A percentile compares a stretch with the other conserved stretches of the same genome.
Conservation (phyloP, 129 eudicot genomes). For the Centaurea solstitialis region DNA sequence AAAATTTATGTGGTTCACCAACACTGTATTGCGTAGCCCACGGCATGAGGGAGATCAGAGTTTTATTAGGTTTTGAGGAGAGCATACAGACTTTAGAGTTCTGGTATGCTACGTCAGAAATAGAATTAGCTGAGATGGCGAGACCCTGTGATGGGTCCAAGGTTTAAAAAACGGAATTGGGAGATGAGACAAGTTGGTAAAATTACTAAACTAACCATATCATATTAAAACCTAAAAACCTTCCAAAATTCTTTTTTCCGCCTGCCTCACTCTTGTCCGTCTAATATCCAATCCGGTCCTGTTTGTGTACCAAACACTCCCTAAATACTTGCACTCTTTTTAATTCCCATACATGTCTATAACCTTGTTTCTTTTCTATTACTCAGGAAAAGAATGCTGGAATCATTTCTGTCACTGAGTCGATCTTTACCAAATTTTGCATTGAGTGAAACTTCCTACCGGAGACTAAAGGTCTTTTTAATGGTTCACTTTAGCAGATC, state of each 20-base stretch:
- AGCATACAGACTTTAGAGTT: no score
- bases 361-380: constrained; percentile 1
- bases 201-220: not conserved
- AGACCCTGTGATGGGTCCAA: no score
- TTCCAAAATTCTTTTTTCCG: not conserved
- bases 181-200: not conserved
- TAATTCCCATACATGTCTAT: constrained; percentile 5
- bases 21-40: no score
- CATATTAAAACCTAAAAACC: not conserved
- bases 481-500: constrained; percentile 8
- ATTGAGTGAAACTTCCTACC: constrained; percentile 43
- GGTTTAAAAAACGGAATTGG: not conserved
- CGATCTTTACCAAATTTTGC: constrained; percentile 29
- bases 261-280: no score
- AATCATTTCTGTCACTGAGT: constrained; percentile 59
- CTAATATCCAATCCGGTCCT: not conserved
- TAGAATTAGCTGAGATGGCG: no score
- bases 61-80: no score
- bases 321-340: not conserved
- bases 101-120: no score
- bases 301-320: not conserved
- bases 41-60: no score
- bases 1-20: no score
- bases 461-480: constrained; percentile 61
- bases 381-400: constrained; percentile 76